Percentiles rank a stretch among this genome's conserved stretches.
Evolutionary conservation across 2,329 filamentous ascomycete genomes (phyloP).

Genomic region (Neofusicoccum sp.): DNA sequence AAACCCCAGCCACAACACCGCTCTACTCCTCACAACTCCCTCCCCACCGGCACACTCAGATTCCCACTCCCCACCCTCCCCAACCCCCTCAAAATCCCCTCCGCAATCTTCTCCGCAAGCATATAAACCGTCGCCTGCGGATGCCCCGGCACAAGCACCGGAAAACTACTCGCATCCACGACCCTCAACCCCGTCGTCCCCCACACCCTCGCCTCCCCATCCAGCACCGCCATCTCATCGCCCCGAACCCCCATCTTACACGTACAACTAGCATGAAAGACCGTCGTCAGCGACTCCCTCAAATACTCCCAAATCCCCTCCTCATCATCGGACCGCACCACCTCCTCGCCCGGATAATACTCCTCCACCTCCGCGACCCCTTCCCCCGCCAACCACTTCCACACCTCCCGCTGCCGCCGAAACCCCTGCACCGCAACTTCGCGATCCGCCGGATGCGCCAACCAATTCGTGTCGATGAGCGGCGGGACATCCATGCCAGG

Average conservation of each 20-base stretch:
- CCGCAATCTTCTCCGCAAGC: constrained; percentile 21
- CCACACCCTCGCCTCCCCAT: constrained; percentile 33
- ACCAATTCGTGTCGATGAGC: constrained; percentile 34
- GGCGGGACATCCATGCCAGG: constrained; percentile 30
- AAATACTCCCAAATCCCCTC: constrained; percentile 24
- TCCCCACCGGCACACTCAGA: neutral
- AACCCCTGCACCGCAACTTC: constrained; percentile 32
- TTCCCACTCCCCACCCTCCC: neutral
- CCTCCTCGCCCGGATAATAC: constrained; percentile 26
- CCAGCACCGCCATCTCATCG: constrained; percentile 34
- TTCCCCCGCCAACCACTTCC: constrained; percentile 23
- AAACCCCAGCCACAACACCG: too few relatives aligned
- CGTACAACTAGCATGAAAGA: constrained; percentile 23
- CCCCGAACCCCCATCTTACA: constrained; percentile 27
- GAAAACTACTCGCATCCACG: constrained; percentile 29
- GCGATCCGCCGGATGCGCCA: constrained; percentile 31
- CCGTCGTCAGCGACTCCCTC: constrained; percentile 13
- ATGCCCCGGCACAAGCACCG: constrained; percentile 31
- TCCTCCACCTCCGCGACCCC: constrained; percentile 28
- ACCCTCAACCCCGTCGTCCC: constrained; percentile 28
- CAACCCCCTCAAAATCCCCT: constrained; percentile 10
- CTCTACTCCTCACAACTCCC: neutral
- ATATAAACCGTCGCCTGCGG: constrained; percentile 25
- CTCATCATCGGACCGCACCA: constrained; percentile 27
- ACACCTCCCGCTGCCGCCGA: constrained; percentile 32